A percentile compares a stretch with the other conserved stretches of the same genome.
Conservation (phyloP, 2,329 filamentous ascomycete species). For the Hirsutella minnesotensis region DNA sequence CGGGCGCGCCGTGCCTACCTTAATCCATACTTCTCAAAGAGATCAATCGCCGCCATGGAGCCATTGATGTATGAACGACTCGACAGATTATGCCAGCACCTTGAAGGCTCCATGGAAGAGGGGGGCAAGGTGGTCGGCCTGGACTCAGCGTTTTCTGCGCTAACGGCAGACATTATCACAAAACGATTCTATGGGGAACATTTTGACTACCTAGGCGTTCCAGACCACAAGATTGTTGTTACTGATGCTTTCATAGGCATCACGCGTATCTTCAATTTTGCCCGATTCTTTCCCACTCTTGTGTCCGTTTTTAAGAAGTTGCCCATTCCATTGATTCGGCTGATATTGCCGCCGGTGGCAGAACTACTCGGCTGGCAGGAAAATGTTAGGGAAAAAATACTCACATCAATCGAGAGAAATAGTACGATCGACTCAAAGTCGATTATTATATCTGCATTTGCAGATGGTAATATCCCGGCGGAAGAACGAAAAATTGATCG, state of each 20-base stretch:
- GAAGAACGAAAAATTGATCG: neutral
- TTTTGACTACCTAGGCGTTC: constrained; percentile 6
- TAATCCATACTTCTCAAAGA: constrained; percentile 14
- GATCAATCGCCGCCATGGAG: constrained; percentile 7
- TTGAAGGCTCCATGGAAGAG: constrained; percentile 1
- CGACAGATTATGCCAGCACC: constrained; percentile 3
- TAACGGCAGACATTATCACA: constrained; percentile 10
- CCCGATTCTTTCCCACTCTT: neutral
- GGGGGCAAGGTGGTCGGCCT: constrained; percentile 4
- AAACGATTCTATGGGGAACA: constrained; percentile 8
- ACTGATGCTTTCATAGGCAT: constrained; percentile 3
- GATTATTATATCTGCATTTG: neutral
- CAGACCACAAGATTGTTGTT: constrained; percentile 4
- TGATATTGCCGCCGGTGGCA: neutral
- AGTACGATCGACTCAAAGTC: neutral
- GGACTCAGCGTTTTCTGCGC: constrained; percentile 8
- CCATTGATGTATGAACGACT: constrained; percentile 9
- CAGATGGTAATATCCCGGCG: neutral
- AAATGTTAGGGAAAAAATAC: neutral
- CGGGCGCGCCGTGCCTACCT: constrained; percentile 6
- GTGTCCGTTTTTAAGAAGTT: neutral
- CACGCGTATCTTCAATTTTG: neutral
- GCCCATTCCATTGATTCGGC: neutral
- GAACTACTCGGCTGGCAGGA: neutral
- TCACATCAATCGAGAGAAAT: neutral